Evolutionary conservation across 2,329 filamentous ascomycete genomes (phyloP), one percentile per base, ranked within the genome.

Genomic region (Xylariomycetidae sp.): DNA sequence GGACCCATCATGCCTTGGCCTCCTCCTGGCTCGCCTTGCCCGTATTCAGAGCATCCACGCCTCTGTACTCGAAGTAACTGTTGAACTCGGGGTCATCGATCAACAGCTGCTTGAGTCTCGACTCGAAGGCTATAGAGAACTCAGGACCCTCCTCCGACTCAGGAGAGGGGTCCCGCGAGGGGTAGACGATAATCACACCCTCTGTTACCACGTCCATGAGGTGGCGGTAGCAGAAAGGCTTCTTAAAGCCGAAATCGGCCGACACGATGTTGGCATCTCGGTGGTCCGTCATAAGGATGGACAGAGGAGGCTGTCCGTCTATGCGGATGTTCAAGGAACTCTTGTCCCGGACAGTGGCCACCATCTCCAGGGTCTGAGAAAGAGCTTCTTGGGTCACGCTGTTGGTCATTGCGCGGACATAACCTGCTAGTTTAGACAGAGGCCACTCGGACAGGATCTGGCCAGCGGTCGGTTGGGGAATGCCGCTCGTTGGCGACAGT

Each of bases 301-400:
- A 14, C 29, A 39, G 19, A 2, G 34, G 37, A 29, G 37, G 37
- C 3, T 30, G 6, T 6, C 22, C 27, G 37, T 39, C 30, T 25
- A 30, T 15, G 29, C 33, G 33, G 19, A 49, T 13, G 34, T 26
- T 33, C 19, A 39, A 12, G 8, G 25, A 8, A 8, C 17, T 10
- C 39, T 65, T 66, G 38, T 67, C 58, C 4, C 56, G 50, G 10
- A 63, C 44, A 0, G 47, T 49, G 1, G 61, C 60, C 0, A 63
- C 48, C 34, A 44, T 35, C 5, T 48, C 42, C 0, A 67, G 9
- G 9, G 20, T 23, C 20, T 8, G 8, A 12, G 44, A 3, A n/a
- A 65, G 47, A 2, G 41, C 37, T 13, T 58, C 58, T 10, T 57
- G 43, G 0, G 56, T 60, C 1, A 53, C 46, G 25, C 51, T 48